Evolutionary conservation across 768 basidiomycete genomes (phyloP).

Genomic region (Tricholoma furcatifolium): DNA sequence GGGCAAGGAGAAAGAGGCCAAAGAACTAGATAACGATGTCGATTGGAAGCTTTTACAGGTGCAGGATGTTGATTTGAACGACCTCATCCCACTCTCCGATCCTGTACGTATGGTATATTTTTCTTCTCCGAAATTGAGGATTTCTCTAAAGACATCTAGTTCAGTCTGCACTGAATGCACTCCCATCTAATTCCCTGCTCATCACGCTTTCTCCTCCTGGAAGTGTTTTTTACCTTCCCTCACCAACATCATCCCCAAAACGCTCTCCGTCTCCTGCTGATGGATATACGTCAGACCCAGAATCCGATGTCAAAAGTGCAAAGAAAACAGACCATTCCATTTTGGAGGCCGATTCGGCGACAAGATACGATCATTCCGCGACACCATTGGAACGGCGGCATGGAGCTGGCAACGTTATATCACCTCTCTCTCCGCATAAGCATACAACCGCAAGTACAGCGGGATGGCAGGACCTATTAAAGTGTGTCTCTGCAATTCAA

Average conservation of each 20-base stretch:
- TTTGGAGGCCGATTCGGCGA: slow-evolving; percentile 7
- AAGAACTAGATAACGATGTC: slow-evolving; percentile 8
- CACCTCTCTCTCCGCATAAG: slow-evolving; percentile 14
- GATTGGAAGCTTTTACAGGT: slow-evolving; percentile 67
- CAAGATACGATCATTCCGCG: slow-evolving; percentile 15
- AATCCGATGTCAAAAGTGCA: slow-evolving; percentile 46
- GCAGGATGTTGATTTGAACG: slow-evolving; percentile 62
- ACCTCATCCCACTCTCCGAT: slow-evolving; percentile 56
- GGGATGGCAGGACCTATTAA: slow-evolving; percentile 66
- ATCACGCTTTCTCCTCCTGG: slow-evolving; percentile 63
- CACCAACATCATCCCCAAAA: slow-evolving; percentile 27
- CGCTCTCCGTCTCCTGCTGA: slow-evolving; percentile 55
- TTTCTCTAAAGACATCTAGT: slow-evolving; percentile 15
- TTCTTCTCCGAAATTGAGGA: not conserved
- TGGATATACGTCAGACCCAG: slow-evolving; percentile 75
- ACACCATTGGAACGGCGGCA: slow-evolving; percentile 31
- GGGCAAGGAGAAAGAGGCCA: slow-evolving; percentile 34
- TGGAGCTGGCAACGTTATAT: slow-evolving; percentile 22
- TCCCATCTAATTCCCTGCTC: slow-evolving; percentile 76
- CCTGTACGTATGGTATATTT: slow-evolving; percentile 46
- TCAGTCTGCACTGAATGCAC: slow-evolving; percentile 28
- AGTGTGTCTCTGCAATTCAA: slow-evolving; percentile 42
- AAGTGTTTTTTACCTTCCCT: slow-evolving; percentile 57
- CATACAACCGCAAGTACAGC: slow-evolving; percentile 40
- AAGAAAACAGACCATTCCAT: slow-evolving; percentile 27